Evolutionary conservation across 2,329 filamentous ascomycete species (phyloP).

Genomic region (Verticillium albo-atrum): DNA sequence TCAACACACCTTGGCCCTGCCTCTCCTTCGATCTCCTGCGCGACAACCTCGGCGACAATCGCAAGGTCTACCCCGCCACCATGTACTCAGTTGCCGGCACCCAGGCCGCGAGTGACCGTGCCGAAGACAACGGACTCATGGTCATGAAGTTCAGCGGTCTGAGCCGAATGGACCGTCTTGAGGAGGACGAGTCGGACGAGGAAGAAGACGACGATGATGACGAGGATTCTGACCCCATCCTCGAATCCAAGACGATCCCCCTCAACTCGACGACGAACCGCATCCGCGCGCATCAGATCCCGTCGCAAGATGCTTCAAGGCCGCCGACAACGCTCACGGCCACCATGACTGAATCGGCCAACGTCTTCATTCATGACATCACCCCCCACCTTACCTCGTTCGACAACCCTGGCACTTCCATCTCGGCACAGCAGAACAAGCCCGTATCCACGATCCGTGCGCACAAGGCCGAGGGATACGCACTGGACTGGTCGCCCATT

Average conservation of each 20-base stretch:
- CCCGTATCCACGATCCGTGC: constrained; percentile 82
- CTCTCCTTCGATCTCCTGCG: constrained; percentile 90
- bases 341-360: constrained; percentile 84
- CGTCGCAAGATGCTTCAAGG: constrained; percentile 63
- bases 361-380: constrained; percentile 91
- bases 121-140: constrained; percentile 89
- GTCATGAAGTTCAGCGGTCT: constrained; percentile 94
- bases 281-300: constrained; percentile 80
- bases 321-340: constrained; percentile 82
- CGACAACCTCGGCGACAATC: constrained; percentile 81
- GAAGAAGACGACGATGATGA: constrained; percentile 71
- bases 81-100: constrained; percentile 94
- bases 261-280: constrained; percentile 87
- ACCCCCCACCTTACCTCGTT: constrained; percentile 86
- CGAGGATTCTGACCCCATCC: constrained; percentile 79
- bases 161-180: constrained; percentile 75
- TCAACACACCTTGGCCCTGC: constrained; percentile 95
- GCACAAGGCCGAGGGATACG: constrained; percentile 92
- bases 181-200: constrained; percentile 61
- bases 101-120: constrained; percentile 71
- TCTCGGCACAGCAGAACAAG: constrained; percentile 82
- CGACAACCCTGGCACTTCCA: constrained; percentile 77
- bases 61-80: constrained; percentile 90
- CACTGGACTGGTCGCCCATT: constrained; percentile 90
- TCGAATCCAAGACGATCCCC: constrained; percentile 88